Conservation (phyloP, 441 rosid species). For the Croton setiger region DNA sequence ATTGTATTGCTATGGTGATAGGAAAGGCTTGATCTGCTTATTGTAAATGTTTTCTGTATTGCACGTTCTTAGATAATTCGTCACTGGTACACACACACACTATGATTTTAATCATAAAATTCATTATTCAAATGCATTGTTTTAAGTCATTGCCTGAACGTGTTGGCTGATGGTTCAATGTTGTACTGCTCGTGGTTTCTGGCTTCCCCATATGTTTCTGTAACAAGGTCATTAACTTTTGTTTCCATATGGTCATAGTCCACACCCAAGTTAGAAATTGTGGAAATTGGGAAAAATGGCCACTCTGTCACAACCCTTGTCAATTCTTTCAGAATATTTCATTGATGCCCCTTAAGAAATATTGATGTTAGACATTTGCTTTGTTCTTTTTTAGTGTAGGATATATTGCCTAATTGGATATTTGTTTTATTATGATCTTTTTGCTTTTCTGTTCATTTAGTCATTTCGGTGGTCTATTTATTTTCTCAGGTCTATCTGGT, state of each 20-base stretch:
- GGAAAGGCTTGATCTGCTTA: neutral
- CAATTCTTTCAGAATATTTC: neutral
- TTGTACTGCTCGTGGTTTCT: neutral
- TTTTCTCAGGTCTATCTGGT: constrained; percentile 11
- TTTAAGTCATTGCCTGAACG: neutral
- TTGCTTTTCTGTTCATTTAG: neutral
- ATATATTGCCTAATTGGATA: neutral
- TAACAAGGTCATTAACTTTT: neutral
- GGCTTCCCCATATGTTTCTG: neutral
- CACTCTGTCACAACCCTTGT: neutral
- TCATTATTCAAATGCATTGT: neutral
- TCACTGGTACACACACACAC: neutral
- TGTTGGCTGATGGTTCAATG: neutral
- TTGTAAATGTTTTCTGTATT: neutral
- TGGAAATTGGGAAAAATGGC: neutral
- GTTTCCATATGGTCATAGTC: neutral
- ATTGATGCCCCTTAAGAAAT: neutral
- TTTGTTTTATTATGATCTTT: neutral
- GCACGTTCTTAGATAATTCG: neutral
- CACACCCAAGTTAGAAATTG: neutral
- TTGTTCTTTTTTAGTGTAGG: neutral
- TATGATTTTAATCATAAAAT: neutral
- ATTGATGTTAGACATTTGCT: too few relatives aligned
- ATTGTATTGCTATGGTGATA: neutral
- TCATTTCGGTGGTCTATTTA: constrained; percentile 10